Evolutionary conservation across 2,329 filamentous ascomycete genomes (phyloP).

Genomic region (Aspergillus sclerotialis): DNA sequence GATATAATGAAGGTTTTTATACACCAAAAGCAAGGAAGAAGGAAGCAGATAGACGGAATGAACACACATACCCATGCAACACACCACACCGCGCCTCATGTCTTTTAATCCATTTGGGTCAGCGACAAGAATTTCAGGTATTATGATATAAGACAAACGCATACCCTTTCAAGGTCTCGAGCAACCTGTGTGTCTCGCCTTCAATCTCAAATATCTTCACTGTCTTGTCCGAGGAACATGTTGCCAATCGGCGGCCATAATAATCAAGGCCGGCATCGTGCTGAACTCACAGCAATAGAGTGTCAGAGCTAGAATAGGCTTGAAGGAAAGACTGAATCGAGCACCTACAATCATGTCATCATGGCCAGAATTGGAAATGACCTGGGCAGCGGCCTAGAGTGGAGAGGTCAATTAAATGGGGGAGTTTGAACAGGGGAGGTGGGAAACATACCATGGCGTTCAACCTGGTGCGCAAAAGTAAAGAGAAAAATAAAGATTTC

Average conservation of each 20-base stretch:
- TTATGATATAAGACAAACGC: constrained; percentile 3
- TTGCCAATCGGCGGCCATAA: constrained; percentile 91
- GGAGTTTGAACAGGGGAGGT: not conserved
- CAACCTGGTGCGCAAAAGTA: constrained; percentile 6
- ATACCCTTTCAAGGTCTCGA: constrained; percentile 92
- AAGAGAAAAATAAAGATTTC: too few species aligned
- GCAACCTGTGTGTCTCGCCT: constrained; percentile 78
- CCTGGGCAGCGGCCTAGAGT: constrained; percentile 55
- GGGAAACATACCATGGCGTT: constrained; percentile 17
- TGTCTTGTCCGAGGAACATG: constrained; percentile 94
- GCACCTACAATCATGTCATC: constrained; percentile 98
- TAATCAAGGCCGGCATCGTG: constrained; percentile 98
- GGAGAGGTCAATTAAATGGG: constrained; percentile 8
- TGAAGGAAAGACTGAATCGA: constrained; percentile 1
- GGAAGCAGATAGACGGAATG: too few species aligned
- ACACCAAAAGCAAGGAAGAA: not conserved
- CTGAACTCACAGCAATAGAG: constrained; percentile 38
- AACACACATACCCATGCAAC: constrained; percentile 68
- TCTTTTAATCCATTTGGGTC: constrained; percentile 45
- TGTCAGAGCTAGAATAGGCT: constrained; percentile 3
- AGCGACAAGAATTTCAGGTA: constrained; percentile 3
- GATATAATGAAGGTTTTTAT: not conserved
- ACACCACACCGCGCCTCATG: constrained; percentile 98
- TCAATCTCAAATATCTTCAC: constrained; percentile 99
- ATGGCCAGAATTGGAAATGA: constrained; percentile 80